Evolutionary conservation across 345 rosid species (phyloP), one percentile per base, ranked within the genome.

Genomic region (Mangifera indica): DNA sequence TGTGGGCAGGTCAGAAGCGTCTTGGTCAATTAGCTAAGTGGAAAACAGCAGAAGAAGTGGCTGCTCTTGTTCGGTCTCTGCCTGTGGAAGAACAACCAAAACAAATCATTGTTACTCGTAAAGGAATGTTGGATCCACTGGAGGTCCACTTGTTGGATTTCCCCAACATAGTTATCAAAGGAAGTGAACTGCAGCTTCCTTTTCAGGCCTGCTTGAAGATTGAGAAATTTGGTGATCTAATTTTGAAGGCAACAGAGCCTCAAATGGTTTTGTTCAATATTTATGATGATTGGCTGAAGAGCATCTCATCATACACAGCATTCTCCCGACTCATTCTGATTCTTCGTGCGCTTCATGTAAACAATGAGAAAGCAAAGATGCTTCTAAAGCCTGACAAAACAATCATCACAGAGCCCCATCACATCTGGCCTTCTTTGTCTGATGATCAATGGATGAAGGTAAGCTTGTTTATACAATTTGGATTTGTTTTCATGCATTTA

Each of bases 401-500:
- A 25, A 80, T 96, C 37, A 75, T 96, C 54, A 96, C 99, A 22
- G 98, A 93, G 79, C 90, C 98, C 3, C 99, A 96, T 72, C 99
- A 96, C 75, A 93, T 96, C 74, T 96, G 99, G 99, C 99, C 99
- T 45, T 93, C 99, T 60, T 86, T 96, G 56, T 85, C 83, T 63
- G 97, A 96, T 67, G 99, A 96, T 82, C 99, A 96, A 59, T 96
- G 99, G 99, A 93, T 91, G 97, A 96, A 96, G 89, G 93, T 86
- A 77, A 74, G 59, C 67, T 40, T 46, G 42, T 22, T 69, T 25
- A 63, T 52, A 66, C 46, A 32, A 25, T 63, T 70, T 44, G 21
- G 18, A 60, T 48, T 70, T 37, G 20, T 59, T 13, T 48, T 46
- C 17, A 17, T 46, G 2, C 45, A 10, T 22, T 55, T 55, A 7